These are phyloP conservation scores for Dendrocalamus sinicus DNA, from an alignment of 176 grass and related monocot species.

Conservation along the genomic window DNA sequence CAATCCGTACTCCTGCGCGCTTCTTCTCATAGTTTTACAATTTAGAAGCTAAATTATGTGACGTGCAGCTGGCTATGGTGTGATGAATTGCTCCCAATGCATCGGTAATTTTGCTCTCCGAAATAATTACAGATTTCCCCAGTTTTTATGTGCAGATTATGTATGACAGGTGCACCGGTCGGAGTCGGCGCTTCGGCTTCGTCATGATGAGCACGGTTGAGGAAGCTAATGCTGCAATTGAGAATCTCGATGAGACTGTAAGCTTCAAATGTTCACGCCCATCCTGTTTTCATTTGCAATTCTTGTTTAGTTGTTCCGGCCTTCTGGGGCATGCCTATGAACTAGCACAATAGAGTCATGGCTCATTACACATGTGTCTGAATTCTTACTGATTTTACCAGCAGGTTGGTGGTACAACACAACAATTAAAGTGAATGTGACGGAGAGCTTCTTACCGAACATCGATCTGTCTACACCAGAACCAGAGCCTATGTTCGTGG, in stretches of 20 bases:
- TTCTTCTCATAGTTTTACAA: no score
- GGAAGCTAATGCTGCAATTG: conserved; percentile 64
- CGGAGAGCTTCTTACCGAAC: conserved; percentile 73
- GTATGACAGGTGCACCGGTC: conserved; percentile 86
- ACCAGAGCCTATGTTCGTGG: conserved; percentile 70
- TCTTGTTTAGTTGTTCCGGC: no score
- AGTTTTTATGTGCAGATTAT: conserved; percentile 64
- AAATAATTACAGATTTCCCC: no score
- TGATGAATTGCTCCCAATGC: no score
- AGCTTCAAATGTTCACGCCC: conserved; percentile 23
- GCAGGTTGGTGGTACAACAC: conserved; percentile 72
- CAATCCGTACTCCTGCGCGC: no score
- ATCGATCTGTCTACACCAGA: conserved; percentile 58
- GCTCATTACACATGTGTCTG: conserved; percentile 1
- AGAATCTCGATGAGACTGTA: conserved; percentile 78
- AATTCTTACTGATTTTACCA: conserved; percentile 39
- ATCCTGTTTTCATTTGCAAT: conserved; percentile 9
- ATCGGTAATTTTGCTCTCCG: no score
- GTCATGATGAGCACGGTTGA: conserved; percentile 76
- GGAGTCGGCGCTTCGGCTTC: conserved; percentile 90
- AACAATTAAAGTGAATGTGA: conserved; percentile 86
- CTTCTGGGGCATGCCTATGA: background rate
- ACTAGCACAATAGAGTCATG: background rate
- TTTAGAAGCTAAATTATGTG: no score
- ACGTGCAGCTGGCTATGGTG: no score